Evolutionary conservation across 352 stramenopile genomes (phyloP).

Genomic region (Globisporangium canariense): DNA sequence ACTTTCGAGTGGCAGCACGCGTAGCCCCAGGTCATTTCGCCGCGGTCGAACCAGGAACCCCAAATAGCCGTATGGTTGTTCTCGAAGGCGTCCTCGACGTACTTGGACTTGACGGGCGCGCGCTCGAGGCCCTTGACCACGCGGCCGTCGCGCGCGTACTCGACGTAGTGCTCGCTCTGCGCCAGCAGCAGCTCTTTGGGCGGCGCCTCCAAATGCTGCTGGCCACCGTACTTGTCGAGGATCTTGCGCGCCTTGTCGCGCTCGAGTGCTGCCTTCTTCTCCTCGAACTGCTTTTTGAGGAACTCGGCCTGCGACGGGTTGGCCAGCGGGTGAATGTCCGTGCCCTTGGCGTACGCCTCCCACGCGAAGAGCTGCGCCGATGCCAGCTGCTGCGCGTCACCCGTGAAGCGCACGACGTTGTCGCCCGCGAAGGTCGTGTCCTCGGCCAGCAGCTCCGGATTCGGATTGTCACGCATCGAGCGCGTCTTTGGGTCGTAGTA

Average conservation of each 20-base stretch:
- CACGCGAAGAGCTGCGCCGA: constrained; percentile 95
- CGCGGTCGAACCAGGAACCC: constrained; percentile 97
- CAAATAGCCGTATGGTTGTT: constrained; percentile 97
- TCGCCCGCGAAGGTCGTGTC: constrained; percentile 94
- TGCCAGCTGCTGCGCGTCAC: constrained; percentile 91
- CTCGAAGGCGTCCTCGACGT: constrained; percentile 95
- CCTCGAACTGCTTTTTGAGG: constrained; percentile 92
- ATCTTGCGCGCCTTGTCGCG: constrained; percentile 71
- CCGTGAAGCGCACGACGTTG: constrained; percentile 93
- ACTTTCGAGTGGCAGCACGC: constrained; percentile 95
- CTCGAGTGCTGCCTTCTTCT: constrained; percentile 66
- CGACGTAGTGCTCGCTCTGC: constrained; percentile 89
- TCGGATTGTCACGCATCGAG: constrained; percentile 98
- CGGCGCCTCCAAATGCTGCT: constrained; percentile 88
- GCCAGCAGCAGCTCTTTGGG: constrained; percentile 79
- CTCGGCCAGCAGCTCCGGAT: constrained; percentile 92
- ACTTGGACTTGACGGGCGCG: constrained; percentile 93
- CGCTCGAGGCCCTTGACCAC: constrained; percentile 82
- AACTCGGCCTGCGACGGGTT: constrained; percentile 97
- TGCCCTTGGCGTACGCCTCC: constrained; percentile 91
- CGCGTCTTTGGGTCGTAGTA: constrained; percentile 99
- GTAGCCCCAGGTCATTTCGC: constrained; percentile 96
- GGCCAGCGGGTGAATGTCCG: constrained; percentile 93
- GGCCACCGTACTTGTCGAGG: constrained; percentile 95
- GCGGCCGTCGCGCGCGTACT: constrained; percentile 92